Evolutionary conservation across 2,329 filamentous ascomycete species (phyloP), one percentile per base, ranked within the genome.

Genomic region (Hypoxylon sp.): DNA sequence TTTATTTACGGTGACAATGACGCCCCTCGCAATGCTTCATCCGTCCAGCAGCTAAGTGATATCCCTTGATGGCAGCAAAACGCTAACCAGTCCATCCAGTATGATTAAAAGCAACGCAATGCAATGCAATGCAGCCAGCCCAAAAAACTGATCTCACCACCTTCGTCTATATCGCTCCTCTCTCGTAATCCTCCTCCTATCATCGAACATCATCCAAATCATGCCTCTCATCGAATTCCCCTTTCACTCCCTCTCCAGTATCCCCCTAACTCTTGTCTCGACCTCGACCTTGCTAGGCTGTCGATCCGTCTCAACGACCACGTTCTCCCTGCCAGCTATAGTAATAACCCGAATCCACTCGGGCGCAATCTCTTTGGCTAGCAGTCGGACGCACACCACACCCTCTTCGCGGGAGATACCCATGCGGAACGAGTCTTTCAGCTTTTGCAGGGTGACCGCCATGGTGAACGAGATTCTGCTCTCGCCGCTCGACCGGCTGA

Each of bases 381-480:
- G 72, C 38, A 84, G 63, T 6, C 76, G 69, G 11, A 84, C 72
- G 52, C 80, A 82, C 7, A 66, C 60, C 7, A 73, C 71, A 3
- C 74, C 79, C 62, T 84, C 82, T 30, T 81, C 80, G 35, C 68
- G 69, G 21, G 80, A 79, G 41, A 83, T 71, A 2, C 80, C 79
- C 58, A 76, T 74, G 3, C 79, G 74, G 49, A 89, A 73, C 17
- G 88, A 91, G 68, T 90, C 87, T 63, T 79, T 81, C 37, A 91
- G 75, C 67, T 84, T 87, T 59, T 83, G 79, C 12, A 87, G 72
- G 44, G 91, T 73, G 8, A 77, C 78, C 19, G 79, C 73, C 76
- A 91, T 81, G 16, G 81, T 81, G 63, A 89, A 91, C 1, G 86
- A 82, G 55, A 88, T 75, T 7, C 84, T 75, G 73, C 71, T 26